Conservation (phyloP, 257 asterid genomes). For the Knoxia roxburghii region DNA sequence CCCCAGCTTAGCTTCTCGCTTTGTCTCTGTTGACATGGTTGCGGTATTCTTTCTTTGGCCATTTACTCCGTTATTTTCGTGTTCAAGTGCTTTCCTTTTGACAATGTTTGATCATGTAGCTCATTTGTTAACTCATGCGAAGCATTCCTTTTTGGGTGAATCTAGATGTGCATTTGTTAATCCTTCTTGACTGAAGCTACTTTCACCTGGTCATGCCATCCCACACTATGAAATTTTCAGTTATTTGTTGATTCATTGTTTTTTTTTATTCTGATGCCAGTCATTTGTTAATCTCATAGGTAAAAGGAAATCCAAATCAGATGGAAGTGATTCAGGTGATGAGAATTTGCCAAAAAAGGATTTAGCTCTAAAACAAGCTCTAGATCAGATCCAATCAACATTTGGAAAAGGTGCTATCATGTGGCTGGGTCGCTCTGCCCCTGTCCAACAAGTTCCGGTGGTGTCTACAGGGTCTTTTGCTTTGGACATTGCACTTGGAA, state of each 20-base stretch:
- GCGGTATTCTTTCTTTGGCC: background rate
- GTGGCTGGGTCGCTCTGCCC: slow-evolving; percentile 86
- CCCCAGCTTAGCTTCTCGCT: background rate
- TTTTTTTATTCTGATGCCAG: background rate
- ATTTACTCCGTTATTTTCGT: background rate
- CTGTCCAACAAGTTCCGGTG: slow-evolving; percentile 59
- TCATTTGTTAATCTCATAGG: slow-evolving; percentile 27
- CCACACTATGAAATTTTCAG: background rate
- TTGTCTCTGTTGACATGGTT: background rate
- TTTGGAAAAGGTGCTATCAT: slow-evolving; percentile 93
- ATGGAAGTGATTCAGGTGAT: slow-evolving; percentile 73
- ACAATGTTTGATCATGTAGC: background rate
- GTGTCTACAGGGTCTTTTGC: slow-evolving; percentile 90
- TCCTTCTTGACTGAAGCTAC: background rate
- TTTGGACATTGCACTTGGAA: slow-evolving; percentile 76
- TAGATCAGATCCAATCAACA: slow-evolving; percentile 75
- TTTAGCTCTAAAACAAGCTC: slow-evolving; percentile 74
- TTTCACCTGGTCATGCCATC: background rate
- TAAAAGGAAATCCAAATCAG: slow-evolving; percentile 64
- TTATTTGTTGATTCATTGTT: slow-evolving; percentile 6
- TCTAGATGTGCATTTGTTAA: background rate
- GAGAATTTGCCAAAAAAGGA: slow-evolving; percentile 91
- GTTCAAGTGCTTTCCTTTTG: background rate
- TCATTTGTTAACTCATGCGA: background rate
- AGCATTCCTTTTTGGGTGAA: background rate